Base-by-base conservation (phyloP, 1,284 basidiomycete genomes). In the Trametes sp. region DNA sequence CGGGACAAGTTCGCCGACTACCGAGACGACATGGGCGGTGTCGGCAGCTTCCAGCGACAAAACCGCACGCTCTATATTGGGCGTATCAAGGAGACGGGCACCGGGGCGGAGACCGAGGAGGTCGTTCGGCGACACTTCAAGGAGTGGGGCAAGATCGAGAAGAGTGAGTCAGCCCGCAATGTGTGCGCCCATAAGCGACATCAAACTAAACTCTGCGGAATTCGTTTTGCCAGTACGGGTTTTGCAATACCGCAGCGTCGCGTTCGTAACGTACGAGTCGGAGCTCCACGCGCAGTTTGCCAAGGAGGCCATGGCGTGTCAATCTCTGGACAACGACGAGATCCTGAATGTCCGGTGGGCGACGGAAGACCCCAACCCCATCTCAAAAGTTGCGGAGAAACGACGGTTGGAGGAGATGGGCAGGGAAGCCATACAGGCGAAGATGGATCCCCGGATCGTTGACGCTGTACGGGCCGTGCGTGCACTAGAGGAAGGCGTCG, bases 1-100 rank as follows among this genome's bases (percentile, higher is more conserved):
- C 84, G 97, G 58, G 96, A 98, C 81, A 98, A 98, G 80, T 98
- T 98, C 77, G 84, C 96, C 1, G 95, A 96, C 76, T 99, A 98
- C 79, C 84, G 97, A 67, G 97, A 99, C 76, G 98, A 99, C 78
- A 99, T 99, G 97, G 98, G 97, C 70, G 97, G 97, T 76, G 97
- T 98, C 26, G 97, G 97, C 23, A 95, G 93, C 59, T 98, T 99
- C 79, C 93, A 92, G 73, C 82, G 96, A 44, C 89, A 95, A 75
- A 99, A 99, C 76, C 82, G 96, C 63, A 99, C 98, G 46, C 76
- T 99, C 21, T 99, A 99, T 75, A 88, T 99, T 49, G 97, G 96
- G 2, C 85, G 95, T 66, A 95, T 99, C 68, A 93, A 92, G 74
- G 96, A 98, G 81, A 94, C 90, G 1, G 94, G 94, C 0, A 90